These are phyloP conservation scores for Eragrostis nindensis DNA, from an alignment of 176 grass and related monocot genomes.

Conservation along the genomic window DNA sequence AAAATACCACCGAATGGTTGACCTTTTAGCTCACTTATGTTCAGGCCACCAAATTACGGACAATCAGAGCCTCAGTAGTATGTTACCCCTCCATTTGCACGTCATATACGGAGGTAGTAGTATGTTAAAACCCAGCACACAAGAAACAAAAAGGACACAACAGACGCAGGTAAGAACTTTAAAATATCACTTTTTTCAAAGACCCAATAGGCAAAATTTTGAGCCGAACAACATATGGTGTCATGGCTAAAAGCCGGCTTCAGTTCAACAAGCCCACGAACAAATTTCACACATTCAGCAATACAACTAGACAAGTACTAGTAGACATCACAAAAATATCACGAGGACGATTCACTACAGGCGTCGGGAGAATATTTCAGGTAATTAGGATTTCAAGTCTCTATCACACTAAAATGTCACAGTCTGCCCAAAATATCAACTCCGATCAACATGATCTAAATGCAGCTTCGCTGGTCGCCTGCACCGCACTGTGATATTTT, in stretches of 20 bases:
- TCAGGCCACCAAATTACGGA: not conserved
- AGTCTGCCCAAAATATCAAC: constrained; percentile 37
- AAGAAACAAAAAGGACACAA: not conserved
- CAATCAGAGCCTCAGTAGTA: too few species aligned
- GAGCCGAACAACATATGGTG: not conserved
- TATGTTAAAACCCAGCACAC: not conserved
- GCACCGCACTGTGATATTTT: constrained; percentile 24
- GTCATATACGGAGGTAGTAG: too few species aligned
- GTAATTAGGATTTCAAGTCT: constrained; percentile 22
- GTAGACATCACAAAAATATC: constrained; percentile 26
- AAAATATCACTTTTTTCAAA: not conserved
- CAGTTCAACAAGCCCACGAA: constrained; percentile 5
- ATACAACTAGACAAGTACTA: not conserved
- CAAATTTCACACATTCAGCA: constrained; percentile 25
- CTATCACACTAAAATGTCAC: constrained; percentile 37
- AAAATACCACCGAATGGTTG: not conserved
- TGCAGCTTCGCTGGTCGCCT: constrained; percentile 28
- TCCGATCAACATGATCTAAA: constrained; percentile 26
- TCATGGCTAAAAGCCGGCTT: constrained; percentile 19
- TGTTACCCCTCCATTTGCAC: too few species aligned
- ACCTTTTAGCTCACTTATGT: not conserved
- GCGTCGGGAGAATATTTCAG: not conserved
- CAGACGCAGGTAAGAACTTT: not conserved
- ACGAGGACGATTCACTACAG: constrained; percentile 13
- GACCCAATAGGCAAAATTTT: not conserved